phyloP scores from a whole-genome alignment of 768 basidiomycete genomes.

The Chiua virens region DNA sequence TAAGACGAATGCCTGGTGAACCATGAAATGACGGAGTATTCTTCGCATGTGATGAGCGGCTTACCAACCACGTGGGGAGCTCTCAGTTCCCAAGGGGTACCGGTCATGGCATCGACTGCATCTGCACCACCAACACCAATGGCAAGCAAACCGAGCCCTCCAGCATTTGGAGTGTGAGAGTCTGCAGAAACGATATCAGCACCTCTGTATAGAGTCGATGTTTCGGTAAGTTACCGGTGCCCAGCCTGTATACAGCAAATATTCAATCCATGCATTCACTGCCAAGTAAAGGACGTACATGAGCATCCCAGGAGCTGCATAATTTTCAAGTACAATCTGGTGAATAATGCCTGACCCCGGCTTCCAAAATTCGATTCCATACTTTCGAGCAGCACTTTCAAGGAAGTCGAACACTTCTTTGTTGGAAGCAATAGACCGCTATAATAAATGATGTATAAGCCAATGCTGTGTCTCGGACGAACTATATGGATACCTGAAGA shows the following conservation, averaged over 20 bases:
- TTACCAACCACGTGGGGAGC: conserved; percentile 81
- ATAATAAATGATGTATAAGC: conserved; percentile 2
- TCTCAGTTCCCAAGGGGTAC: conserved; percentile 97
- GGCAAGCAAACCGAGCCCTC: conserved; percentile 93
- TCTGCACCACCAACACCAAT: conserved; percentile 99
- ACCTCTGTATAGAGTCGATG: not conserved
- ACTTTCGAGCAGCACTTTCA: conserved; percentile 86
- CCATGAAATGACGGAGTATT: not conserved
- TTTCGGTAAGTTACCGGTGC: conserved; percentile 58
- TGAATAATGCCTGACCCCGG: conserved; percentile 93
- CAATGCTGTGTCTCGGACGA: not conserved
- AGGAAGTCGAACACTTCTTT: conserved; percentile 98
- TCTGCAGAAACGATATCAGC: conserved; percentile 45
- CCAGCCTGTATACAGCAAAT: conserved; percentile 53
- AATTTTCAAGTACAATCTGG: conserved; percentile 97
- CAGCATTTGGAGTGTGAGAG: conserved; percentile 97
- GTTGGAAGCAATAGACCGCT: conserved; percentile 86
- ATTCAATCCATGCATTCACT: conserved; percentile 1
- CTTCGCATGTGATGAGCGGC: conserved; percentile 14
- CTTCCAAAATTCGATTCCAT: conserved; percentile 97
- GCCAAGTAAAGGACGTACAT: conserved; percentile 52
- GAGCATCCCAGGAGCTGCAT: conserved; percentile 92
- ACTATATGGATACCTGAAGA: conserved; percentile 55
- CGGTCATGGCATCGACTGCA: conserved; percentile 97
- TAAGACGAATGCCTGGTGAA: conserved; percentile 75